Conservation (phyloP, 1,284 basidiomycete species). For the Cronartium quercuum region DNA sequence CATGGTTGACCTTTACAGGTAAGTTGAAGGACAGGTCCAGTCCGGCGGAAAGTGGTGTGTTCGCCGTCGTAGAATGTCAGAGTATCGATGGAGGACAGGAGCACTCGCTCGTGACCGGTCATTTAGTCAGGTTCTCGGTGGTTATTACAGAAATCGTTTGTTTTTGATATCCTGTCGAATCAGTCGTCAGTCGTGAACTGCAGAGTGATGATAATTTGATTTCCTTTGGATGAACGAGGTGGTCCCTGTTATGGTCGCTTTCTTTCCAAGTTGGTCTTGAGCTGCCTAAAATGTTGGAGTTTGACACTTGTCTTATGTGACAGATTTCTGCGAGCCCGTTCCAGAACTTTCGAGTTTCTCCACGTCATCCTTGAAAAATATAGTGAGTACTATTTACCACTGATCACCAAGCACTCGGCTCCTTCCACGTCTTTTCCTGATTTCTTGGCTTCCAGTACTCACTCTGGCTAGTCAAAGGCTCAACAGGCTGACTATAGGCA, state of each 20-base stretch:
- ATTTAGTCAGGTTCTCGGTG: background rate
- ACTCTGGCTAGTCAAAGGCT: too few relatives aligned
- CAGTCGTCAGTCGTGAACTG: background rate
- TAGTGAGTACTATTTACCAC: too few relatives aligned
- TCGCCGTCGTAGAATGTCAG: conserved; percentile 71
- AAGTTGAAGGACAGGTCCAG: conserved; percentile 66
- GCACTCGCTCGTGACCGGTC: conserved; percentile 51
- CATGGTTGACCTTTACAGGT: conserved; percentile 73
- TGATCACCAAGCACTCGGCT: too few relatives aligned
- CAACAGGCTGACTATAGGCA: too few relatives aligned
- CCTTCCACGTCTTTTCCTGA: too few relatives aligned
- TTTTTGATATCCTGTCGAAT: background rate
- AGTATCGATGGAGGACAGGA: conserved; percentile 63
- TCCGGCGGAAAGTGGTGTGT: conserved; percentile 63
- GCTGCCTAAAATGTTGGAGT: too few relatives aligned
- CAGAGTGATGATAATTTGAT: background rate
- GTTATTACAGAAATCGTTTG: background rate
- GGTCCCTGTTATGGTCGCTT: background rate
- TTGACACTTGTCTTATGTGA: too few relatives aligned
- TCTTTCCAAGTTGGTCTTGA: background rate
- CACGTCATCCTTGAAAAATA: too few relatives aligned
- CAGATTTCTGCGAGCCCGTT: too few relatives aligned
- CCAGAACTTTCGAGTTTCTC: too few relatives aligned
- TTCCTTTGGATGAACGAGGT: background rate
- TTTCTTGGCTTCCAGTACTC: too few relatives aligned